These are phyloP conservation scores for Fusarium avenaceum DNA, from an alignment of 2,329 filamentous ascomycete species.

Conservation along the genomic window DNA sequence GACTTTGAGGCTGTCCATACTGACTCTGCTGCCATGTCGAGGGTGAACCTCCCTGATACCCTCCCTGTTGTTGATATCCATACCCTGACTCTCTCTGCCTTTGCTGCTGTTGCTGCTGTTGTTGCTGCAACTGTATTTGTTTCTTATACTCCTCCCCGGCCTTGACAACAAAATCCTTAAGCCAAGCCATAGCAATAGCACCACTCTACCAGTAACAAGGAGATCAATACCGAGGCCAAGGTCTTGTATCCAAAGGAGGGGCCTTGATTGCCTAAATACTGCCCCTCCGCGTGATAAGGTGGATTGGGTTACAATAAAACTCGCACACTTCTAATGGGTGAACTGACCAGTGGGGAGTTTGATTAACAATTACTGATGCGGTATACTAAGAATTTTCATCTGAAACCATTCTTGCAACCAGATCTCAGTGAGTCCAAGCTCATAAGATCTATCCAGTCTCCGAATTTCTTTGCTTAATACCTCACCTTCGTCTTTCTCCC, in stretches of 20 bases:
- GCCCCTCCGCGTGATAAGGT: background rate
- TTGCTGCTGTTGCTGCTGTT: constrained; percentile 25
- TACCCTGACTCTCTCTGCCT: constrained; percentile 1
- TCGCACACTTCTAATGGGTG: background rate
- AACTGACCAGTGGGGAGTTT: background rate
- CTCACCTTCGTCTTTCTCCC: background rate
- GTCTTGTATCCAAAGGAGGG: background rate
- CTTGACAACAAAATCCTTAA: constrained; percentile 43
- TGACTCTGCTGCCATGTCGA: constrained; percentile 19
- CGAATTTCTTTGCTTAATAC: background rate
- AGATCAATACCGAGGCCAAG: background rate
- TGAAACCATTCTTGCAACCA: background rate
- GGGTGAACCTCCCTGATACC: background rate
- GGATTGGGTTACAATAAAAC: background rate
- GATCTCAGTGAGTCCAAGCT: no score
- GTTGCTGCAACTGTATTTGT: constrained; percentile 23
- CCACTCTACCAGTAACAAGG: background rate
- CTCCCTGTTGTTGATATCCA: constrained; percentile 20
- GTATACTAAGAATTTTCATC: background rate
- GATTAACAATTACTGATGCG: background rate
- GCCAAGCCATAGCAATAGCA: constrained; percentile 44
- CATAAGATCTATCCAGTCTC: background rate
- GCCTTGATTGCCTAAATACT: constrained; percentile 21
- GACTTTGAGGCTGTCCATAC: constrained; percentile 14
- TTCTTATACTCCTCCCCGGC: constrained; percentile 44